Evolutionary conservation across 202 grass and related monocot species (phyloP), one percentile per base, ranked within the genome.

Genomic region (Carex arenaria): DNA sequence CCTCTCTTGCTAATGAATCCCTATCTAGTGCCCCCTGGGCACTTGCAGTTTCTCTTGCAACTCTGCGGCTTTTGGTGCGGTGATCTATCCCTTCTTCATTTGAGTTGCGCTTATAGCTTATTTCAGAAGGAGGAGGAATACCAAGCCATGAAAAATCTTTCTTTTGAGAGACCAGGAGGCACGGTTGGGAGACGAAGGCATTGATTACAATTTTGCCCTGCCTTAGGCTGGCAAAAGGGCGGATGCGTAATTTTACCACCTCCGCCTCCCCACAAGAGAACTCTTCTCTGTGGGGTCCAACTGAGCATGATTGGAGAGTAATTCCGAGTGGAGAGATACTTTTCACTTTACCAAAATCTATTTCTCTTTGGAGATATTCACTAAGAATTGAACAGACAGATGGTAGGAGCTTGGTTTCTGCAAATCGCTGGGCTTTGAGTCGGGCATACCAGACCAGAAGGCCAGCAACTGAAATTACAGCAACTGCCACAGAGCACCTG

Each of bases 61-160:
- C 49, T 89, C 96, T 92, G 87, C 89, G 88, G 5, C 80, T 92
- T 89, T 95, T 98, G 80, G 93, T 98, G 31, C 93, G 89, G 73
- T 85, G 86, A 70, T 98, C 89, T 81, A 98, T 95, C 47, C 91
- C 93, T 85, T 98, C 96, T 89, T 98, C 96, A 17, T 75, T 45
- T 1, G 93, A 98, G 13, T 86, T 87, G 73, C 89, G 84, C 52
- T 83, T 92, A 61, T 82, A 47, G 3, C 72, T 69, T 61, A 60
- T 78, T 85, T 89, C 91, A 17, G 93, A 89, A 20, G 92, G 87
- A 9, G 83, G 0, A 28, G 96, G 96, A 57, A 95, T 89, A 52
- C 96, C 96, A 14, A 98, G 82, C 96, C 96, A 98, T 0, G 96
- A 98, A 87, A 95, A 98, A 80, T 98, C 93, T 82, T 90, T 94